Evolutionary conservation across 768 basidiomycete genomes (phyloP), one percentile per base, ranked within the genome.

Genomic region (Mycena filopes): DNA sequence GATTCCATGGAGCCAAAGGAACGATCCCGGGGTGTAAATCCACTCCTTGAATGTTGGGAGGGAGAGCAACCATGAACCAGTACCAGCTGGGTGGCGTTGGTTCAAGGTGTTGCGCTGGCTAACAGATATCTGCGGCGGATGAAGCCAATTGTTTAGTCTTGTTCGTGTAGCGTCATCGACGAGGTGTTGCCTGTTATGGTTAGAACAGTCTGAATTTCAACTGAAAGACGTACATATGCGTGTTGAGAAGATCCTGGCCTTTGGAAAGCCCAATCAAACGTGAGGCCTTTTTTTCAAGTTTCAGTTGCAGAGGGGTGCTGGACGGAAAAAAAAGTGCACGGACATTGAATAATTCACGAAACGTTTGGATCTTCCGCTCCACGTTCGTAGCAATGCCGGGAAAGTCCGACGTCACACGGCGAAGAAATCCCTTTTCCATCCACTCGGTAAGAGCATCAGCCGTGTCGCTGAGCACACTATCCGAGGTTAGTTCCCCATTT

Each of bases 291-390:
- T n/a, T 0, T 3, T 29, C 26, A 2, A 43, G 13, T 16, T 40
- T 60, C 40, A 50, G 59, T 18, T 46, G 45, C n/a, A n/a, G n/a
- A 46, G 46, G 1, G 4, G 15, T n/a, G 12, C n/a, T 20, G 18
- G 9, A 23, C 20, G 4, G 3, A 33, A 42, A 12, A 42, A 28
- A 31, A 23, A 6, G 23, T 7, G 12, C 23, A 46, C 53, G 0
- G 9, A 63, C 61, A 55, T 13, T 42, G 46, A 63, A 63, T 7
- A 46, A 38, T 21, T 63, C 61, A 9, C 31, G 61, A n/a, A 63
- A 55, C 12, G 28, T n/a, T 20, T 62, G 25, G 15, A 62, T 18
- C 48, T 45, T 38, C 2, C 33, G 43, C n/a, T 62, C 53, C n/a
- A 62, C 40, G 26, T 45, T 21, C 26, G 45, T 33, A 4, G 51